These are phyloP conservation scores for Thelonectria blattea DNA, from an alignment of 2,329 filamentous ascomycete species.

Conservation along the genomic window DNA sequence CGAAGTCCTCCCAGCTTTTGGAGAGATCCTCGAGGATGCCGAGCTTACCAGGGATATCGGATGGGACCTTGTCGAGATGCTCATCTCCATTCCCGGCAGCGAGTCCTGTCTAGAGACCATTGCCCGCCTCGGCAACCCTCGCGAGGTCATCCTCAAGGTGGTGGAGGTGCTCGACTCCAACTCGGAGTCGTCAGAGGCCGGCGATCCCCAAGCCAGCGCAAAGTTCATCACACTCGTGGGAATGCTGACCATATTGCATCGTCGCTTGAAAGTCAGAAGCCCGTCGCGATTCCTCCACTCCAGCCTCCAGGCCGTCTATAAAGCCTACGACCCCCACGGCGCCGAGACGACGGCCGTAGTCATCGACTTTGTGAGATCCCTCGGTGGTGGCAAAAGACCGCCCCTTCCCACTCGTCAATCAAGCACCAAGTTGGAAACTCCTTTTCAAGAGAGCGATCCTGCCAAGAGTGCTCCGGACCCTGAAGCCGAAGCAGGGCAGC, in stretches of 20 bases:
- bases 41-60: constrained; percentile 77
- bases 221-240: constrained; percentile 74
- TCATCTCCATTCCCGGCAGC: constrained; percentile 71
- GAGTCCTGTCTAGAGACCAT: constrained; percentile 75
- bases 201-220: constrained; percentile 42
- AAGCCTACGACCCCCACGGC: constrained; percentile 67
- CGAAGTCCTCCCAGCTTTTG: constrained; percentile 69
- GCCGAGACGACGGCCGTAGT: constrained; percentile 73
- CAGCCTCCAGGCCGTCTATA: constrained; percentile 74
- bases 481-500: constrained; percentile 52
- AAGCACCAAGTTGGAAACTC: constrained; percentile 61
- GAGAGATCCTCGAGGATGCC: constrained; percentile 71
- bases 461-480: constrained; percentile 66
- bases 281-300: constrained; percentile 80
- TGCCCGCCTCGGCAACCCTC: constrained; percentile 77
- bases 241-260: constrained; percentile 75
- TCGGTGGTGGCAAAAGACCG: constrained; percentile 72
- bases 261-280: constrained; percentile 76
- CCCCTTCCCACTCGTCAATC: constrained; percentile 64
- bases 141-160: constrained; percentile 82
- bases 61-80: constrained; percentile 81
- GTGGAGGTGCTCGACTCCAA: constrained; percentile 70
- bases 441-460: constrained; percentile 59
- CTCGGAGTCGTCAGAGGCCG: constrained; percentile 49
- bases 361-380: constrained; percentile 72